Conservation (phyloP, 2,329 filamentous ascomycete species). For the Coleophoma crateriformis region DNA sequence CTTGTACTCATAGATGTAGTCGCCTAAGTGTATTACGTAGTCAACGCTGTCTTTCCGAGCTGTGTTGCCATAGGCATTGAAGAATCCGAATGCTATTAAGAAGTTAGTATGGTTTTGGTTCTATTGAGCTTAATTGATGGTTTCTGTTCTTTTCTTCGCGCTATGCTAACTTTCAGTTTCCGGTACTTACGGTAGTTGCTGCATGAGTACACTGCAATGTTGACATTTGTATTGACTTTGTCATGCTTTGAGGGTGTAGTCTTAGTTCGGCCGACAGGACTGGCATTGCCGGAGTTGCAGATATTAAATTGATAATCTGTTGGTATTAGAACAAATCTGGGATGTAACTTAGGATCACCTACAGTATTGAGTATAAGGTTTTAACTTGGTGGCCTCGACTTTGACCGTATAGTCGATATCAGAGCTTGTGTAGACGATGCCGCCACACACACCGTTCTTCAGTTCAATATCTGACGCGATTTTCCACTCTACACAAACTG, state of each 20-base stretch:
- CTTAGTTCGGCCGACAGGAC: conserved; percentile 63
- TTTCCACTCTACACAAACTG: conserved; percentile 63
- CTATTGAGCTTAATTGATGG: too few relatives aligned
- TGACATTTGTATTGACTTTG: conserved; percentile 47
- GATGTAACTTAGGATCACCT: not conserved
- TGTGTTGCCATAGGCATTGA: conserved; percentile 55
- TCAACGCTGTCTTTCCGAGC: conserved; percentile 54
- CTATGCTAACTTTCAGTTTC: too few relatives aligned
- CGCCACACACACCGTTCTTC: conserved; percentile 43
- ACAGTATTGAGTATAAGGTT: conserved; percentile 59
- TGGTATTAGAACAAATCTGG: not conserved
- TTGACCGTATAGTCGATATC: conserved; percentile 65
- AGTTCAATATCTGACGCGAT: conserved; percentile 44
- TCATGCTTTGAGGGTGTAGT: conserved; percentile 56
- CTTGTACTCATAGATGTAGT: conserved; percentile 60
- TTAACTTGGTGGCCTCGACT: conserved; percentile 59
- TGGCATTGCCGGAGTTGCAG: conserved; percentile 56
- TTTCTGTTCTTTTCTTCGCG: too few relatives aligned
- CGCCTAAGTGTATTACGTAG: conserved; percentile 54
- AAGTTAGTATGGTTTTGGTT: not conserved
- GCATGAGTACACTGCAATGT: conserved; percentile 66
- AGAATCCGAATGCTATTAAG: conserved; percentile 45
- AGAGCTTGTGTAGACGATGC: conserved; percentile 61
- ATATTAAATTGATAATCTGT: conserved; percentile 61
- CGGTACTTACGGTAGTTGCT: conserved; percentile 52